These are phyloP conservation scores for Pythium chondricola DNA, from an alignment of 352 stramenopile species.

Conservation along the genomic window DNA sequence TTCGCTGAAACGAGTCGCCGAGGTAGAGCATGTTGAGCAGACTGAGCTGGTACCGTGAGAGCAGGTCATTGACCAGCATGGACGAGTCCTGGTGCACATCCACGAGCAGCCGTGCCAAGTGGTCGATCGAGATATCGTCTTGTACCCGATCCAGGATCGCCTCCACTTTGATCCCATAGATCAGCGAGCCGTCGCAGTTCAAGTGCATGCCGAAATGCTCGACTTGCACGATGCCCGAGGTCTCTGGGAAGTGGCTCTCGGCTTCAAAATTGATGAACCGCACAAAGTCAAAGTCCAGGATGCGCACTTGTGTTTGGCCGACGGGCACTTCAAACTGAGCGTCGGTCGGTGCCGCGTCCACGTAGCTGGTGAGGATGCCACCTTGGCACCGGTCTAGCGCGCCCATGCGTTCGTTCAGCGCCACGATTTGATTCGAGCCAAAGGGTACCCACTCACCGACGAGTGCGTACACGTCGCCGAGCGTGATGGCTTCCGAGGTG, in stretches of 20 bases:
- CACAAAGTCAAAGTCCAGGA: conserved; percentile 96
- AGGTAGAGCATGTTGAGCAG: conserved; percentile 95
- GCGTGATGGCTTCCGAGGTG: conserved; percentile 90
- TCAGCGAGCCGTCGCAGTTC: conserved; percentile 69
- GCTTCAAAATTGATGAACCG: conserved; percentile 98
- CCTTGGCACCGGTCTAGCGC: conserved; percentile 94
- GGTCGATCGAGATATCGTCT: conserved; percentile 96
- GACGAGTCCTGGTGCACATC: conserved; percentile 96
- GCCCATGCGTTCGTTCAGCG: conserved; percentile 96
- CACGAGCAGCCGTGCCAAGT: conserved; percentile 94
- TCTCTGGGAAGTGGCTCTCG: conserved; percentile 95
- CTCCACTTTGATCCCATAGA: conserved; percentile 90
- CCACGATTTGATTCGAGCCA: conserved; percentile 96
- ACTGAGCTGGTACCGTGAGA: conserved; percentile 94
- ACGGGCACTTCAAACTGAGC: conserved; percentile 84
- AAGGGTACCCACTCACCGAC: conserved; percentile 98
- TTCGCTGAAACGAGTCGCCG: conserved; percentile 91
- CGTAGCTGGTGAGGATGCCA: conserved; percentile 92
- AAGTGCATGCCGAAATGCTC: conserved; percentile 94
- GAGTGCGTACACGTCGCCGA: conserved; percentile 95
- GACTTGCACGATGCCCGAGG: conserved; percentile 92
- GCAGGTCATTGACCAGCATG: conserved; percentile 93
- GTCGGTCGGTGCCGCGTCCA: conserved; percentile 82
- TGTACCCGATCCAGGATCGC: conserved; percentile 95
- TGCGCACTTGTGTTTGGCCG: conserved; percentile 92